phyloP scores from a whole-genome alignment of 163 green algal genomes.

The Coccomyxa subellipsoidea region DNA sequence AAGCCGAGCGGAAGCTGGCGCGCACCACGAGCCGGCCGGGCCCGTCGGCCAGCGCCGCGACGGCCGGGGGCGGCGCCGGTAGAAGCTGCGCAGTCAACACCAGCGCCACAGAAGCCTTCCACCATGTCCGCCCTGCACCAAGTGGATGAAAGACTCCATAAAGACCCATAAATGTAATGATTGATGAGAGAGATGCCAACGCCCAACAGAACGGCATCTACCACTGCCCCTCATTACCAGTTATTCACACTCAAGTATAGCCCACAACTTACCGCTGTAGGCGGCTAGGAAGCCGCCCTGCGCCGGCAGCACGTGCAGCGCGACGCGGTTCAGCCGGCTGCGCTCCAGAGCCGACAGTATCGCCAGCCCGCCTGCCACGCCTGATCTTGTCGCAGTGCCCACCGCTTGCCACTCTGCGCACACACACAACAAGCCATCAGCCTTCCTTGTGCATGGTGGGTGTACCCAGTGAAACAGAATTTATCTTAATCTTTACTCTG shows the following conservation, averaged over 20 bases:
- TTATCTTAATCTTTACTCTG: neutral
- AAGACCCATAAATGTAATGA: neutral
- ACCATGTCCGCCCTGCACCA: neutral
- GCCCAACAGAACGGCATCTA: neutral
- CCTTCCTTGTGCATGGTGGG: too few relatives aligned
- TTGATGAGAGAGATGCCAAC: neutral
- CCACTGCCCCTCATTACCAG: neutral
- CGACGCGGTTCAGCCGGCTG: neutral
- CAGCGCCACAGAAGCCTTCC: neutral
- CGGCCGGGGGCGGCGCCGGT: neutral
- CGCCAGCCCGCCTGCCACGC: constrained; percentile 5
- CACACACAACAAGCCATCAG: neutral
- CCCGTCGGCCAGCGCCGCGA: neutral
- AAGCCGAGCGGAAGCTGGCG: neutral
- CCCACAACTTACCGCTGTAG: neutral
- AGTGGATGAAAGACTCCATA: neutral
- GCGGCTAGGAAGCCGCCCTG: constrained; percentile 21
- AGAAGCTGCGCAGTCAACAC: constrained; percentile 16
- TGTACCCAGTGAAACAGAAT: too few relatives aligned
- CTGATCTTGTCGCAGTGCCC: neutral
- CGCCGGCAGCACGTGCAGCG: constrained; percentile 1
- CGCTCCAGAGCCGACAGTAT: constrained; percentile 17
- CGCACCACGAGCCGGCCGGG: neutral
- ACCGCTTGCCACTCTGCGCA: neutral
- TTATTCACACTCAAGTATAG: neutral